Evolutionary conservation across 2,329 filamentous ascomycete species (phyloP).

Genomic region (Aspergillus thermomutatus): DNA sequence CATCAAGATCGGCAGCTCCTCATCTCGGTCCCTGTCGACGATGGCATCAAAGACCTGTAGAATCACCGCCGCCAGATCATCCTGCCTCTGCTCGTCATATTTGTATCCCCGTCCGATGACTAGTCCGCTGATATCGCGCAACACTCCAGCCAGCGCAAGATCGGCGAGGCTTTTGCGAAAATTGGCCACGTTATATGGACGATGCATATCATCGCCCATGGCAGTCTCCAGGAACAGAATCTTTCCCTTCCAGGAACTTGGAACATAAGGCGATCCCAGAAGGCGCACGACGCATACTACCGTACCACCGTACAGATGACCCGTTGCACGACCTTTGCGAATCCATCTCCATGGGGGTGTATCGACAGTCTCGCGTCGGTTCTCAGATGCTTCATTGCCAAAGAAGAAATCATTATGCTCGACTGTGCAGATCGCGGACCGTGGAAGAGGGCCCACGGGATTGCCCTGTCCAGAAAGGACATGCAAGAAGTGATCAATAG

Average conservation of each 20-base stretch:
- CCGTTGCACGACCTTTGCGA: slow-evolving; percentile 18
- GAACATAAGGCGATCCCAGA: slow-evolving; percentile 26
- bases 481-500: slow-evolving; percentile 5
- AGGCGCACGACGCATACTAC: background rate
- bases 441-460: background rate
- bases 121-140: slow-evolving; percentile 41
- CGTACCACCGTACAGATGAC: slow-evolving; percentile 37
- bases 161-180: slow-evolving; percentile 32
- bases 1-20: slow-evolving; percentile 37
- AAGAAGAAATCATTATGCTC: too few relatives aligned
- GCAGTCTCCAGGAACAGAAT: slow-evolving; percentile 40
- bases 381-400: too few relatives aligned
- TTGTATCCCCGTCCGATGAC: slow-evolving; percentile 44
- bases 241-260: slow-evolving; percentile 1
- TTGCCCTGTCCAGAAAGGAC: background rate
- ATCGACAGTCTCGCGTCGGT: too few relatives aligned
- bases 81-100: slow-evolving; percentile 33
- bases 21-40: background rate
- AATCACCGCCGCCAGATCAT: slow-evolving; percentile 20
- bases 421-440: background rate
- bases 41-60: background rate
- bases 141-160: slow-evolving; percentile 41
- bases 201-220: slow-evolving; percentile 16
- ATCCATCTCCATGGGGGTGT: background rate
- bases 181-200: background rate